Conservation (phyloP, 352 stramenopile genomes). For the Phytophthora fragariae region DNA sequence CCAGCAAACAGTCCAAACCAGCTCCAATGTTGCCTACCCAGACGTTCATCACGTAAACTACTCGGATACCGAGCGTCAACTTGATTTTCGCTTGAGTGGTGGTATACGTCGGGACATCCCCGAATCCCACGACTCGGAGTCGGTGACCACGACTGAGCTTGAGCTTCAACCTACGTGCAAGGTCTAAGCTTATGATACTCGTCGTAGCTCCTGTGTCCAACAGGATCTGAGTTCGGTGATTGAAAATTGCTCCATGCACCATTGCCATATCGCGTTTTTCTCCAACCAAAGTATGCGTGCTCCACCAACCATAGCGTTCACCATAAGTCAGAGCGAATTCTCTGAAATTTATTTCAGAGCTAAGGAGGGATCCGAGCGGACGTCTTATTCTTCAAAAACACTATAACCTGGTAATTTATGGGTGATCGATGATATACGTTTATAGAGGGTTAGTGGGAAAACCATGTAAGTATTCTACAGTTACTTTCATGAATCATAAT, state of each 20-base stretch:
- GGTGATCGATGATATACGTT: too few species aligned
- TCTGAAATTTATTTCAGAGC: too few species aligned
- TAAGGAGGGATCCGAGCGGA: too few species aligned
- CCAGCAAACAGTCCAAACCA: not conserved
- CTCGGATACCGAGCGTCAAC: not conserved
- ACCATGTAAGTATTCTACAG: too few species aligned
- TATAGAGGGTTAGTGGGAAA: too few species aligned
- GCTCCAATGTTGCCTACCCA: too few species aligned
- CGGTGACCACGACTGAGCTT: not conserved
- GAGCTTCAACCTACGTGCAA: not conserved
- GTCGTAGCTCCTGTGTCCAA: not conserved
- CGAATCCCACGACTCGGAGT: not conserved
- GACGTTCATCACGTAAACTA: too few species aligned
- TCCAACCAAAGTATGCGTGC: not conserved
- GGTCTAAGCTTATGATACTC: not conserved
- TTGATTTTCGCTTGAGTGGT: not conserved
- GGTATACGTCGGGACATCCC: not conserved
- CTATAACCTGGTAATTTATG: too few species aligned
- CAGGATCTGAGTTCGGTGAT: not conserved
- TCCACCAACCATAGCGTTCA: not conserved
- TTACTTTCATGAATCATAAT: too few species aligned
- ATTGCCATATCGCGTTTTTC: not conserved
- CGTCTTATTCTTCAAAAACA: too few species aligned
- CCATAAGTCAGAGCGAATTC: not conserved
- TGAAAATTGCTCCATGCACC: not conserved